Evolutionary conservation across 768 basidiomycete species (phyloP).

Genomic region (Sarcomyxa edulis): DNA sequence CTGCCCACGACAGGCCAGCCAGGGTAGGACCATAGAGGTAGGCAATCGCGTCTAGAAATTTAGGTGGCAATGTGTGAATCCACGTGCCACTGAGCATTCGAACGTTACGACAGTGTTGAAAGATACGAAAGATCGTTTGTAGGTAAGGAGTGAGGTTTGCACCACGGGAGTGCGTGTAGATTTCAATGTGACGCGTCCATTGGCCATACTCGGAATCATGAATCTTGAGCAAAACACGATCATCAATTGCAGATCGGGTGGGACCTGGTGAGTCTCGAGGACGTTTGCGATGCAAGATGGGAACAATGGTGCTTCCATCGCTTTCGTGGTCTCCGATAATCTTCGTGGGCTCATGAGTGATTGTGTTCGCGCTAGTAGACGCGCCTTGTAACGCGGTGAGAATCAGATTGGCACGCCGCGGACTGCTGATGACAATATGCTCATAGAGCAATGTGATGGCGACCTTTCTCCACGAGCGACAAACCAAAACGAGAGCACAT

Average conservation of each 20-base stretch:
- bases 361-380: neutral
- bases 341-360: no score
- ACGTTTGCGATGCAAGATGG: no score
- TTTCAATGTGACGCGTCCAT: constrained; percentile 44
- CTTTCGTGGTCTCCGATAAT: neutral
- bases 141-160: constrained; percentile 31
- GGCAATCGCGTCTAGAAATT: constrained; percentile 36
- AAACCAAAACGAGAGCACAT: constrained; percentile 42
- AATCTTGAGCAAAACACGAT: neutral
- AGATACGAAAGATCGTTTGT: constrained; percentile 35
- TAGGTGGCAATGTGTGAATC: constrained; percentile 35
- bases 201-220: constrained; percentile 30
- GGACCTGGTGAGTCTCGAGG: constrained; percentile 14
- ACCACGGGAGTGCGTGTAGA: constrained; percentile 40
- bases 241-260: constrained; percentile 2
- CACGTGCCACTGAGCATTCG: constrained; percentile 43
- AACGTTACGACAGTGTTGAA: constrained; percentile 39
- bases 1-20: constrained; percentile 42
- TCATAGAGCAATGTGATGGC: constrained; percentile 39
- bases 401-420: constrained; percentile 32
- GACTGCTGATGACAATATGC: constrained; percentile 41
- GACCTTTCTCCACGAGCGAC: constrained; percentile 38
- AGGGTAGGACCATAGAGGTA: constrained; percentile 34
- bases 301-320: no score
- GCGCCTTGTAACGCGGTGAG: constrained; percentile 27